Evolutionary conservation across 257 asterid genomes (phyloP), one percentile per base, ranked within the genome.

Genomic region (Solanum pimpinellifolium): DNA sequence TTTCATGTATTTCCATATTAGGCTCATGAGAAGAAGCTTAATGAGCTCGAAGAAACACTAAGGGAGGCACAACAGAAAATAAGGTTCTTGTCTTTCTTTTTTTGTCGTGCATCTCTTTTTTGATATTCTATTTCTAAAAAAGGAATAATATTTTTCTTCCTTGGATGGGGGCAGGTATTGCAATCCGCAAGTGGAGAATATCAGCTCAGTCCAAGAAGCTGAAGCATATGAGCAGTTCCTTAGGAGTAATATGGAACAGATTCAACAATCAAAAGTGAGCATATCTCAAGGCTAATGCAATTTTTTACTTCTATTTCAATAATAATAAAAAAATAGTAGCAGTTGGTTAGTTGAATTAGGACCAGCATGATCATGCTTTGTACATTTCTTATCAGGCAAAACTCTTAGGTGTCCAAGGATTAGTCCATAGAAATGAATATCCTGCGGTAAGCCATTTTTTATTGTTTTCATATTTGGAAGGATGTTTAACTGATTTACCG

Each of bases 21-120:
- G 97, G 92, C 86, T 21, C 94, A 91, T 81, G 94, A 91, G 89
- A 94, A 87, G 80, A 91, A 90, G 74, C 89, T 95, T 42, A 94
- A 93, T 41, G 90, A 88, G 85, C 93, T 95, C 87, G 89, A 72
- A 16, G 87, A 90, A 41, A 88, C 89, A 86, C 93, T 89, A 46
- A 85, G 88, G 1, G 95, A 90, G 86, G 87, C 93, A 4, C 90
- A 65, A 11, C 92, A 91, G 18, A 94, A 94, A 87, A 56, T 93
- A 94, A 93, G 96, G 96, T 92, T 78, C 66, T 33, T 2, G 84
- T 80, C 66, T 47, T 46, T 47, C 65, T 78, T 9, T 8, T 46
- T 46, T 9, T 4, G 2, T 46, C 66, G 3, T 78, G 41, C 66
- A 15, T 78, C 16, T 46, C 21, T 46, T 25, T 46, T 78, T 25